Evolutionary conservation across 1,139 yeast genomes (phyloP), one percentile per base, ranked within the genome.

Genomic region (Fermentozyma sake): DNA sequence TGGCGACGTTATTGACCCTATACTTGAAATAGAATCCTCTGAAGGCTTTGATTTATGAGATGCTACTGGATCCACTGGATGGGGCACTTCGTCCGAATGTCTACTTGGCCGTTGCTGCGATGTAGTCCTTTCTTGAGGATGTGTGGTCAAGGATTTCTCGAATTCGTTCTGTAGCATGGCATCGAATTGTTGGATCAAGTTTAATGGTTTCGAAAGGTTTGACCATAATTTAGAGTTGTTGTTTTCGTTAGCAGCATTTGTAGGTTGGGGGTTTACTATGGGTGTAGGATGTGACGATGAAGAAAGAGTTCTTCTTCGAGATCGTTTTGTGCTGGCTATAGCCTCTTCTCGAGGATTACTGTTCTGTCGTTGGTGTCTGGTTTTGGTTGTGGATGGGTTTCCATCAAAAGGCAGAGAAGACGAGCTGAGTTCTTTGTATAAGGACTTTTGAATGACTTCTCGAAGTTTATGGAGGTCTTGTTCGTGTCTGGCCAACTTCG

Each of bases 161-260:
- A 81, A 64, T 46, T 80, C 89, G 32, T 65, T 70, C 45, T 76
- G 85, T 16, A 81, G 57, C 55, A 79, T 63, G 27, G 72, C 72
- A 49, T 81, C 91, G 44, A 81, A 70, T 37, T 78, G 86, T 41
- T 78, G 84, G 23, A 81, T 64, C 32, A 79, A 61, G 22, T 65
- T 72, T 25, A 80, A 59, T 1, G 89, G 85, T 40, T 73, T 79
- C 9, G 75, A 56, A n/a, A 61, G 48, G 30, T 58, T 60, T 8
- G 50, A 38, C 72, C 75, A 52, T 14, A 66, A 29, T 17, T 55
- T 48, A 16, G 60, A 52, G 30, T 39, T 43, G 32, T 24, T 15
- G 12, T 10, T 18, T 25, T 23, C 24, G 22, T 22, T 27, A 15
- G 31, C 11, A 5, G 16, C 19, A 12, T 22, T 15, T 8, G 13